Evolutionary conservation across 257 asterid genomes (phyloP).

Genomic region (Gynochthodes officinalis): DNA sequence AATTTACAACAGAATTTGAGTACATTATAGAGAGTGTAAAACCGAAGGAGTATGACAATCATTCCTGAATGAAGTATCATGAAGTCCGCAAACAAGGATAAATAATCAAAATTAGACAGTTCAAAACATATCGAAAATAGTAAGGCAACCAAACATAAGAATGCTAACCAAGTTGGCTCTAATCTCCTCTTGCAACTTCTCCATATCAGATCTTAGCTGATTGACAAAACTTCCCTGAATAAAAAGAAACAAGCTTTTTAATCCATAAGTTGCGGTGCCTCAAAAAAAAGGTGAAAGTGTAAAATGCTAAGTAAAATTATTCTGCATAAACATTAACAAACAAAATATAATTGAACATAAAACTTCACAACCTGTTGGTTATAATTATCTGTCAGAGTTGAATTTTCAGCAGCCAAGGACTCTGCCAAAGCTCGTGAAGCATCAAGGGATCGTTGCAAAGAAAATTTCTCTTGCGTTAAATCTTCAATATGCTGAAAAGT

Average conservation of each 20-base stretch:
- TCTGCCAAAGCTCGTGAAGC: constrained; percentile 84
- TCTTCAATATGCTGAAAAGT: constrained; percentile 88
- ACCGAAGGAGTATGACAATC: background rate
- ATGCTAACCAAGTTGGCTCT: constrained; percentile 70
- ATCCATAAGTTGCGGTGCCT: constrained; percentile 8
- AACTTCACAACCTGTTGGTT: constrained; percentile 69
- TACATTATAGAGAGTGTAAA: background rate
- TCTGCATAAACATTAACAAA: background rate
- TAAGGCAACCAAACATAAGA: constrained; percentile 6
- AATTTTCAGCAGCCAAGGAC: constrained; percentile 95
- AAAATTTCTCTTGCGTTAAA: constrained; percentile 90
- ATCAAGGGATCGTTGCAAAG: constrained; percentile 94
- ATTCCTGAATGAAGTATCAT: background rate
- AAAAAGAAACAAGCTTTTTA: constrained; percentile 20
- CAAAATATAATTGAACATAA: background rate
- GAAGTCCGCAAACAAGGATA: background rate
- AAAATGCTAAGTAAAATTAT: background rate
- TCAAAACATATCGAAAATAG: background rate
- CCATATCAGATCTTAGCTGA: constrained; percentile 81
- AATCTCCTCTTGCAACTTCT: constrained; percentile 72
- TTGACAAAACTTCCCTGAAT: constrained; percentile 71
- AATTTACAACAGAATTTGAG: background rate
- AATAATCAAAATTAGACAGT: background rate
- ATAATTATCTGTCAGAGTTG: constrained; percentile 80
- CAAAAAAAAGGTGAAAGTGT: background rate